Evolutionary conservation across 768 basidiomycete genomes (phyloP), one percentile per base, ranked within the genome.

Genomic region (Hebeloma cylindrosporum): DNA sequence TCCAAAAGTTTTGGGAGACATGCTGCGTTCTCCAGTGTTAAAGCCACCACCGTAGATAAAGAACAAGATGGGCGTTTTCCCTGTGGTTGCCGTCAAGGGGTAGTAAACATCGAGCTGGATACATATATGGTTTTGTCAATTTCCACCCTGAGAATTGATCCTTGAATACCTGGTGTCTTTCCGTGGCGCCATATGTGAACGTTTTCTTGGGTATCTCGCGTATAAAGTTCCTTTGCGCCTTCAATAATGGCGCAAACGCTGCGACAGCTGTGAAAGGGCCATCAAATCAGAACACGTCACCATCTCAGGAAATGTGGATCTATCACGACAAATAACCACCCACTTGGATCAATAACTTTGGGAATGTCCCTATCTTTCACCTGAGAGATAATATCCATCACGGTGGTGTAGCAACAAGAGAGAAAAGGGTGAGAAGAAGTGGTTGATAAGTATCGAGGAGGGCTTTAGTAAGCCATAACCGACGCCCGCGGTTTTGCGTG

Each of bases 21-120:
- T 56, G 6, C 63, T 69, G n/a, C 79, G 74, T 0, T 68, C 65
- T 1, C 84, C 84, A 0, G 60, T 57, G 48, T 64, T 63, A 56
- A 82, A 83, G 2, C 83, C 82, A 2, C 85, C 85, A 1, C 85
- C 85, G 48, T 88, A 86, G 30, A 79, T 48, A 62, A 77, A 85
- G 60, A 86, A 75, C 18, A 86, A 62, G 16, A 85, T 65, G 0
- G 80, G 79, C 0, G 72, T 64, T 42, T 58, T 57, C 17, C 58
- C 53, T 8, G 56, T 46, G 4, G 58, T 37, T 2, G 64, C 27
- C 2, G 66, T 50, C 3, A 58, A 42, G 0, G 80, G 83, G 53
- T 82, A 85, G 58, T 85, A 88, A 0, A 85, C 67, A 52, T 86
- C 85, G 23, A 86, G 72, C 83, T 87, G 48, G 6, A 27, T 27